These are phyloP conservation scores for Onygenales sp. DNA, from an alignment of 2,329 filamentous ascomycete genomes.

Conservation along the genomic window DNA sequence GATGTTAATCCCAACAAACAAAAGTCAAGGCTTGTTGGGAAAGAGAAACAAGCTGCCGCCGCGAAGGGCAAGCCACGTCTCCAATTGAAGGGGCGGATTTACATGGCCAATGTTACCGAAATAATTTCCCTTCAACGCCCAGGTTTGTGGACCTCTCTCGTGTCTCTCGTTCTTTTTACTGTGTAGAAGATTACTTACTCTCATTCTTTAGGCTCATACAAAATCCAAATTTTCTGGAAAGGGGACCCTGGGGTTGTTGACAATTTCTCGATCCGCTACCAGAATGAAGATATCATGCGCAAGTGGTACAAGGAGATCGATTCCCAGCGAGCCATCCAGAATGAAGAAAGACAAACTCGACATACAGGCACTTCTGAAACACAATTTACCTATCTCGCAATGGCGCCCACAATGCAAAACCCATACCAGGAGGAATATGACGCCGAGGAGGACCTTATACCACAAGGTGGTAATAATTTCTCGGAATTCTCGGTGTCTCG, in stretches of 20 bases:
- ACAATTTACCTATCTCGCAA: conserved; percentile 72
- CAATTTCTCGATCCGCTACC: conserved; percentile 90
- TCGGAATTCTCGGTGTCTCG: conserved; percentile 49
- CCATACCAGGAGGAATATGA: conserved; percentile 62
- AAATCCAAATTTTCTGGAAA: conserved; percentile 97
- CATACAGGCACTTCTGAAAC: conserved; percentile 50
- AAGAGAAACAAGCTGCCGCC: conserved; percentile 61
- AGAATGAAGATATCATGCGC: conserved; percentile 83
- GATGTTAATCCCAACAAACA: conserved; percentile 78
- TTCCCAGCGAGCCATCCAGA: conserved; percentile 56
- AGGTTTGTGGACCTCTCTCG: conserved; percentile 47
- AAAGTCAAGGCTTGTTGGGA: conserved; percentile 55
- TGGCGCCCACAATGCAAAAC: conserved; percentile 63
- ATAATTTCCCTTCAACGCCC: conserved; percentile 80
- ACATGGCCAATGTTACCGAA: conserved; percentile 98
- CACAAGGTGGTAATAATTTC: conserved; percentile 25
- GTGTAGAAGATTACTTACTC: not conserved
- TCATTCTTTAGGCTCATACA: conserved; percentile 63
- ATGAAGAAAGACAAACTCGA: conserved; percentile 41
- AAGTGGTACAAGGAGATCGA: conserved; percentile 83
- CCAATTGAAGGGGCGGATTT: conserved; percentile 92
- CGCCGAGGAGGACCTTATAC: conserved; percentile 40
- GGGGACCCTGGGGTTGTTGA: conserved; percentile 81
- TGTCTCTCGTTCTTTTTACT: not conserved
- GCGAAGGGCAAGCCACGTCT: conserved; percentile 66